phyloP scores from a whole-genome alignment of 495 filamentous ascomycete genomes.

The Tuber microsphaerosporum region DNA sequence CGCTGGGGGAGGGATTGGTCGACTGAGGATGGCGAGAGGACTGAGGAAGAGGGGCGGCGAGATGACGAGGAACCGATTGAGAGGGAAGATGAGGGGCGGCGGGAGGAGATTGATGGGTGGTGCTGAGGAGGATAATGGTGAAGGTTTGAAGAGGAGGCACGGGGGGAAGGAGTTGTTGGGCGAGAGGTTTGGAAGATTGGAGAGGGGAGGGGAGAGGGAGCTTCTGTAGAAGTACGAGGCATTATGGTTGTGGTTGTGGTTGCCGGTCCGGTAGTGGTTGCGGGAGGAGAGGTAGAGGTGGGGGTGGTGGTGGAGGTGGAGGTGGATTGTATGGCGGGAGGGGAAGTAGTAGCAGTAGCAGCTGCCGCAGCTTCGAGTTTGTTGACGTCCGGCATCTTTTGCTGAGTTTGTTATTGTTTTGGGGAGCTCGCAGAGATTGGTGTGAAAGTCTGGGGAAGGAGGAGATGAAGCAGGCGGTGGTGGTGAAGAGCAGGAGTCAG shows the following conservation, averaged over 20 bases:
- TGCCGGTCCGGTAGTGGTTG: neutral
- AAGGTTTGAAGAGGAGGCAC: constrained; percentile 24
- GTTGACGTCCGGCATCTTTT: constrained; percentile 33
- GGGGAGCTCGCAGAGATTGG: neutral
- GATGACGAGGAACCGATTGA: constrained; percentile 33
- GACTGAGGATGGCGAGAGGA: constrained; percentile 25
- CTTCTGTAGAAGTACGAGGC: neutral
- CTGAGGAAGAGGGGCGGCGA: constrained; percentile 31
- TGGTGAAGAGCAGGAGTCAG: neutral
- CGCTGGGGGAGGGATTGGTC: constrained; percentile 34
- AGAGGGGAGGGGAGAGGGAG: constrained; percentile 13
- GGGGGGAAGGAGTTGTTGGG: constrained; percentile 29
- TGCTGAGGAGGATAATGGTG: constrained; percentile 11
- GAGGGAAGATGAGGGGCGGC: constrained; percentile 34
- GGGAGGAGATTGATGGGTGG: constrained; percentile 17
- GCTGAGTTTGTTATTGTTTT: neutral
- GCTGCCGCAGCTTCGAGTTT: constrained; percentile 21
- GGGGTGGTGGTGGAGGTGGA: neutral
- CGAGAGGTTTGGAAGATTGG: constrained; percentile 22
- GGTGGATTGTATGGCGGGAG: neutral
- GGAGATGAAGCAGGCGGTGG: constrained; percentile 6
- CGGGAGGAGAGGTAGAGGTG: neutral
- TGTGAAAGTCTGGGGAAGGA: neutral
- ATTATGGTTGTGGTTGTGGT: neutral
- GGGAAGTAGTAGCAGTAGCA: constrained; percentile 13